phyloP scores from a whole-genome alignment of 2,329 filamentous ascomycete species.

The Xylariaceae sp. region DNA sequence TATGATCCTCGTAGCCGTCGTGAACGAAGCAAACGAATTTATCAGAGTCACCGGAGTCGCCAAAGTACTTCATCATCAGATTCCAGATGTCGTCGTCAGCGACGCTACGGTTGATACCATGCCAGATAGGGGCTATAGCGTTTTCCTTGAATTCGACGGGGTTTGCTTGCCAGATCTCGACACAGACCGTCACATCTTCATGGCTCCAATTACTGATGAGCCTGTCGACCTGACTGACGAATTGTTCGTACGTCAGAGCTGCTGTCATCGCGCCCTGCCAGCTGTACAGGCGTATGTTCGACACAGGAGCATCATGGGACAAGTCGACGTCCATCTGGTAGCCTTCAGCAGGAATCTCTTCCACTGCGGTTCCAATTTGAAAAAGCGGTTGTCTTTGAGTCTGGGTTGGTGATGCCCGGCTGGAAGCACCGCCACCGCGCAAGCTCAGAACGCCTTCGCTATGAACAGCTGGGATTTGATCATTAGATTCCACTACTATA shows the following conservation, averaged over 20 bases:
- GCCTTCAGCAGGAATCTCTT: constrained; percentile 1
- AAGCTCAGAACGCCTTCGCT: constrained; percentile 4
- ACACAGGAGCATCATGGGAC: neutral
- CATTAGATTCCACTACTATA: constrained; percentile 1
- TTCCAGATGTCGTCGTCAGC: constrained; percentile 8
- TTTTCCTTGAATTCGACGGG: neutral
- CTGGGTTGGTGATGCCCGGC: neutral
- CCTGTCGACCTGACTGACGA: constrained; percentile 17
- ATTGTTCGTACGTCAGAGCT: neutral
- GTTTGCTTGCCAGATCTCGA: constrained; percentile 19
- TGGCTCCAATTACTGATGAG: constrained; percentile 14
- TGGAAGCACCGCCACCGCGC: constrained; percentile 16
- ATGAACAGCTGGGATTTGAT: neutral
- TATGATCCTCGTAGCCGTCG: constrained; percentile 12
- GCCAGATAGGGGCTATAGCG: constrained; percentile 13
- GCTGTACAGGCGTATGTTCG: constrained; percentile 8
- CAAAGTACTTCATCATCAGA: constrained; percentile 14
- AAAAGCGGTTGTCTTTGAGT: too few species aligned
- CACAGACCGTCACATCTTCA: constrained; percentile 16
- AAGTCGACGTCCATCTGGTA: constrained; percentile 4
- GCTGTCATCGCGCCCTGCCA: constrained; percentile 17
- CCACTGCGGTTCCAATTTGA: neutral
- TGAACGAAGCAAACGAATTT: constrained; percentile 20
- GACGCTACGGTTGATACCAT: neutral
- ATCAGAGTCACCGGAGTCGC: neutral